These are phyloP conservation scores for Ogataea ganodermae DNA, from an alignment of 805 yeast genomes.

Conservation along the genomic window DNA sequence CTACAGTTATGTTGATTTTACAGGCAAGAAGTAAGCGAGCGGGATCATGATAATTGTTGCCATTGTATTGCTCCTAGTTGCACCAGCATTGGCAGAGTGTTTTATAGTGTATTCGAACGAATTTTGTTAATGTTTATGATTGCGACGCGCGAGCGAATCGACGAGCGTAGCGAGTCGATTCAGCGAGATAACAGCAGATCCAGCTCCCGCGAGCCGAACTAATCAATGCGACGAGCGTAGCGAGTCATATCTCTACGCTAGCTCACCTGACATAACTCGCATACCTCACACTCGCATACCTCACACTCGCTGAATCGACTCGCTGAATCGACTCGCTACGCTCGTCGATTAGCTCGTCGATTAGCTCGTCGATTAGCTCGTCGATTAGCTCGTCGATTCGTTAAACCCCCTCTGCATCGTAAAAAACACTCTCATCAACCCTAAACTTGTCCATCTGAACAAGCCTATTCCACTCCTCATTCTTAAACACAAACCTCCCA, in stretches of 20 bases:
- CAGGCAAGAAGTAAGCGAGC: conserved; percentile 16
- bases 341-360: background rate
- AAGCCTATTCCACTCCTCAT: conserved; percentile 39
- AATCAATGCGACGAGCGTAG: too few species aligned
- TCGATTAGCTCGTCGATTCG: background rate
- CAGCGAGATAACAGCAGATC: background rate
- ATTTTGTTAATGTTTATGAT: too few species aligned
- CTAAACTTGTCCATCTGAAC: conserved; percentile 35
- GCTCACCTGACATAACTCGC: too few species aligned
- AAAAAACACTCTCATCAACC: conserved; percentile 42
- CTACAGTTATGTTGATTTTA: conserved; percentile 28
- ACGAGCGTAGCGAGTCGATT: too few species aligned
- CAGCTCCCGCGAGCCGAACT: too few species aligned
- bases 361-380: background rate
- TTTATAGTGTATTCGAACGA: too few species aligned
- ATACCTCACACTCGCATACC: too few species aligned
- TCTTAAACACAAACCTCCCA: conserved; percentile 49
- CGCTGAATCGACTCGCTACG: background rate
- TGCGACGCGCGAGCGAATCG: background rate
- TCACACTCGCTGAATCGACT: background rate
- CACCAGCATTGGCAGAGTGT: too few species aligned
- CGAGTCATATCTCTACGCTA: too few species aligned
- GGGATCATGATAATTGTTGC: too few species aligned
- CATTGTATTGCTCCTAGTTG: too few species aligned
- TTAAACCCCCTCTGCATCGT: conserved; percentile 15